A percentile compares a stretch with the other conserved stretches of the same genome.
phyloP scores from a whole-genome alignment of 192 early-diverging fungal species.

The Fimicolochytrium jonesii region DNA sequence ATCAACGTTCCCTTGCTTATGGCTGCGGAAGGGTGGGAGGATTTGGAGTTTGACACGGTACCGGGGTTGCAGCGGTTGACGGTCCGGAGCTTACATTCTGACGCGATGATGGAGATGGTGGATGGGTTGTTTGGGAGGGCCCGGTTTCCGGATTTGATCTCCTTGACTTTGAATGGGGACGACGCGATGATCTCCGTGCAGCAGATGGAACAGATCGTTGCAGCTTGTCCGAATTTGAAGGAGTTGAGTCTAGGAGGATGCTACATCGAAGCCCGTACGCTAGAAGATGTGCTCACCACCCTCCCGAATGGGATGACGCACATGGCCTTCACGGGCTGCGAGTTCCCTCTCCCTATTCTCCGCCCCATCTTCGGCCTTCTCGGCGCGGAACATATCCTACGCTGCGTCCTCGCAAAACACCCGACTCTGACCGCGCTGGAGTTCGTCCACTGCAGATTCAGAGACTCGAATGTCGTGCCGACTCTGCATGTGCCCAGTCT shows the following conservation, averaged over 20 bases:
- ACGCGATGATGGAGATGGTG: not conserved
- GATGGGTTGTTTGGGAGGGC: not conserved
- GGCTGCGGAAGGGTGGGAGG: constrained; percentile 10
- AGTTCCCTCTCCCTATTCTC: no score
- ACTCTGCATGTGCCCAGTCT: not conserved
- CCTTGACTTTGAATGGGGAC: not conserved
- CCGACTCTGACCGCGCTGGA: not conserved
- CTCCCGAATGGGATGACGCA: not conserved
- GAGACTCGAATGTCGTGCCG: not conserved
- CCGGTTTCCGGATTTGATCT: not conserved
- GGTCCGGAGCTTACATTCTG: not conserved
- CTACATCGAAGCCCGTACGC: constrained; percentile 1
- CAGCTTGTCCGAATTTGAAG: not conserved
- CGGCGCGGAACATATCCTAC: not conserved
- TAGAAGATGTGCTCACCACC: not conserved
- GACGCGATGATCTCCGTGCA: not conserved
- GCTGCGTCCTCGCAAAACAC: not conserved
- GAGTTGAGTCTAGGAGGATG: not conserved
- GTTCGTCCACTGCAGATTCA: not conserved
- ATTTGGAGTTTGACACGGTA: not conserved
- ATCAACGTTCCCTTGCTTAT: constrained; percentile 2
- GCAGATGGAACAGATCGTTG: not conserved
- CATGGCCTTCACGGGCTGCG: not conserved
- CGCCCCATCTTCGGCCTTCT: no score
- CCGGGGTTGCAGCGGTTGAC: not conserved